phyloP scores from a whole-genome alignment of 139 green algal species.

The Yamagishiella unicocca region DNA sequence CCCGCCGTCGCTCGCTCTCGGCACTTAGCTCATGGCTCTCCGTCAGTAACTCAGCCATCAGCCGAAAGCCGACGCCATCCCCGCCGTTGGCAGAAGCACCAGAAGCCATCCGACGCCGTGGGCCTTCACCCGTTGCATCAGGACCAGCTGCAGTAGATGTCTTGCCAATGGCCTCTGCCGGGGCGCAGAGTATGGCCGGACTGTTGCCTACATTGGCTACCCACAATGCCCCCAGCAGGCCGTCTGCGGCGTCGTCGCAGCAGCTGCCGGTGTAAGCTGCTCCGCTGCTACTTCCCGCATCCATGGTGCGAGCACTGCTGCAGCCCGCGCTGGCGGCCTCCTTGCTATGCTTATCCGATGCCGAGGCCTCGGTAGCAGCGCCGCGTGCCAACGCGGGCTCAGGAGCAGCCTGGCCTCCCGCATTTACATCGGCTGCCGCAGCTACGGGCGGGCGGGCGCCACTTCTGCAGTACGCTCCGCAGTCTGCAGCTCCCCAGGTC shows the following conservation, averaged over 20 bases:
- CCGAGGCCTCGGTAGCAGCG: too few species aligned
- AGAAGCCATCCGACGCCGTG: too few species aligned
- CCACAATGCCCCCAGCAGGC: not conserved
- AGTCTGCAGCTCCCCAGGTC: not conserved
- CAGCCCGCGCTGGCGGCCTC: not conserved
- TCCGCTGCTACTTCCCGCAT: not conserved
- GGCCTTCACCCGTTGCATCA: not conserved
- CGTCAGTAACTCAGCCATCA: not conserved
- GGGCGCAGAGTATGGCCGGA: conserved; percentile 56
- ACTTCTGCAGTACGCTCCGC: not conserved
- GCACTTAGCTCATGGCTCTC: conserved; percentile 18
- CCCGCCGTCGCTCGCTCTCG: not conserved
- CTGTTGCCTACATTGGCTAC: conserved; percentile 68
- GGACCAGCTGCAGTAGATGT: not conserved
- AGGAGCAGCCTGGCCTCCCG: not conserved
- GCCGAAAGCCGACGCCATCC: not conserved
- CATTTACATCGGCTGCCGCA: not conserved
- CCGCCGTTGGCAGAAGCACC: not conserved
- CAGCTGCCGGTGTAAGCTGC: not conserved
- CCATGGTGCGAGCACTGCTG: too few species aligned
- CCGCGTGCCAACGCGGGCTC: too few species aligned
- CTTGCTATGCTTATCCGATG: too few species aligned
- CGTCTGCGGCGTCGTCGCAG: not conserved
- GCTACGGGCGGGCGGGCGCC: not conserved
- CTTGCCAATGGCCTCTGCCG: not conserved